Base-by-base conservation (phyloP, 768 basidiomycete species). In the Serendipita sp. region DNA sequence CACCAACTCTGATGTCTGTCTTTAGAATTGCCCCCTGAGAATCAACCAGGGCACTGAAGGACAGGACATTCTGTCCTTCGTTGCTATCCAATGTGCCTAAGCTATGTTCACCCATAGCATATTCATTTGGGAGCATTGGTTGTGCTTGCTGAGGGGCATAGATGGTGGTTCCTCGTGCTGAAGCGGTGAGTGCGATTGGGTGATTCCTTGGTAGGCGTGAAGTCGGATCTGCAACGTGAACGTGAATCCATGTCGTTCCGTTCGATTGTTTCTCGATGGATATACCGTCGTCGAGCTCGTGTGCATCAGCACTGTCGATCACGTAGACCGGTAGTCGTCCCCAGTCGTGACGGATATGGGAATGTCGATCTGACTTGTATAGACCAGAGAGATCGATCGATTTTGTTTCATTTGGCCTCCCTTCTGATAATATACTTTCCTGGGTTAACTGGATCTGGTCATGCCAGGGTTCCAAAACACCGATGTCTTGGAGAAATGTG, bases 161-260 rank as follows among this genome's bases (percentile, higher is more conserved):
- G 0, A 75, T 69, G 0, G 88, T 80, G 48, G 77, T 71, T 2
- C 75, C 76, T 64, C 77, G 75, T 50, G 75, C 69, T 3, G 78
- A 75, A 0, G 94, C 94, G 3, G 76, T 73, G 31, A 76, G 73
- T 0, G 87, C 78, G 2, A 92, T 70, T 3, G 75, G 68, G 71
- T 94, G 86, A 0, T 77, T 78, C 0, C 87, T 88, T 18, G 85
- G 86, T 29, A 99, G 78, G 55, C 86, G 68, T 10, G 85, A 76
- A 1, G 91, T 91, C 0, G 94, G 94, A 72, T 99, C 96, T 8
- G 96, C 94, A 64, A 99, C 80, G 71, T 98, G 96, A 29, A 87
- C 78, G 69, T 97, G 94, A 10, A 95, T 71, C 95, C 96, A 98
- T 50, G 74, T 71, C 18, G 73, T 77, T 10, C 55, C 55, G 15